Conservation (phyloP, 257 asterid species). For the Petunia axillaris region DNA sequence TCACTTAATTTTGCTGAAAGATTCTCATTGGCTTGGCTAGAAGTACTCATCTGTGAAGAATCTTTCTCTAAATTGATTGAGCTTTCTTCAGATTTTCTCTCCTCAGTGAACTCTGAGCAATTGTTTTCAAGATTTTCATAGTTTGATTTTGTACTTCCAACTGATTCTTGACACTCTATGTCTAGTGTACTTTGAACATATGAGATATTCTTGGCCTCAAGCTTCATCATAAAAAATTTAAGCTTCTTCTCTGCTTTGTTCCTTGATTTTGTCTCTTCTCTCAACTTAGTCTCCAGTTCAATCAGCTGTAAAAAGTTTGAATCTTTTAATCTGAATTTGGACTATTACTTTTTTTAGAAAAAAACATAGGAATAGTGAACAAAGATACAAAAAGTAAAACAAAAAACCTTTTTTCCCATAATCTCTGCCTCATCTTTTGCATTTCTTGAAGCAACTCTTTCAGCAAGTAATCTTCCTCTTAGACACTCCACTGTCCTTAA, state of each 20-base stretch:
- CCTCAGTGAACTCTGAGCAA: neutral
- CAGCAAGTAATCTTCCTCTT: constrained; percentile 87
- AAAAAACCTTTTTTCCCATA: constrained; percentile 56
- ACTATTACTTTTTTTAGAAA: too few relatives aligned
- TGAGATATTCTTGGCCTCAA: constrained; percentile 51
- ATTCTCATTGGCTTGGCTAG: neutral
- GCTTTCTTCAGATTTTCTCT: too few relatives aligned
- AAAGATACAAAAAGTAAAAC: neutral
- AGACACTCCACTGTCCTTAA: constrained; percentile 72
- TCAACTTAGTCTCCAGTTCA: constrained; percentile 61
- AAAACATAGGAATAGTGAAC: neutral
- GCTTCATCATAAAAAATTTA: constrained; percentile 60
- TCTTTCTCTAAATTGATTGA: constrained; percentile 16
- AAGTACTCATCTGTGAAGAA: constrained; percentile 22
- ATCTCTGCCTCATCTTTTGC: constrained; percentile 57
- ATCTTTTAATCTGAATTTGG: too few relatives aligned
- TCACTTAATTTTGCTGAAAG: constrained; percentile 1
- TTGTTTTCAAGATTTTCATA: neutral
- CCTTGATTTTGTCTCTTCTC: constrained; percentile 70
- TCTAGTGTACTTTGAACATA: neutral
- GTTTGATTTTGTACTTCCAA: constrained; percentile 23
- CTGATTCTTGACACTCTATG: constrained; percentile 29
- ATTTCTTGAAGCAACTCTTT: constrained; percentile 73
- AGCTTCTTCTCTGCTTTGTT: constrained; percentile 75
- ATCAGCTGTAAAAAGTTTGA: constrained; percentile 43